Percentiles rank a stretch among this genome's conserved stretches.
phyloP scores from a whole-genome alignment of 495 filamentous ascomycete genomes.

The Penicillium canescens region DNA sequence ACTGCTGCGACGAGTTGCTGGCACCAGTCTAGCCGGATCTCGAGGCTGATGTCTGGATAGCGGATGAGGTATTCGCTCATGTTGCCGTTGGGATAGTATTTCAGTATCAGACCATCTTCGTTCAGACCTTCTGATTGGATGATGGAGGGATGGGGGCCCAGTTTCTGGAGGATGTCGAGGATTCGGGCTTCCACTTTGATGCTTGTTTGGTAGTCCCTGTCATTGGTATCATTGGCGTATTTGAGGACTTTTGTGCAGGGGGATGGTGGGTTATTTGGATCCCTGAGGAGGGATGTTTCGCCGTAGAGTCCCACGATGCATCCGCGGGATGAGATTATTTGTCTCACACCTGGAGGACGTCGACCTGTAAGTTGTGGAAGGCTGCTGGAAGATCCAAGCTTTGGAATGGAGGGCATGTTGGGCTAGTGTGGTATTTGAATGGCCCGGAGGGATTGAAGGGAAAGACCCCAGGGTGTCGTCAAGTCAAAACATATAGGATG shows the following conservation, averaged over 20 bases:
- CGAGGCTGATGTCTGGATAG: not conserved
- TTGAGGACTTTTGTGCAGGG: not conserved
- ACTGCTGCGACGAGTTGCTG: not conserved
- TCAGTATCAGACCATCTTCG: constrained; percentile 16
- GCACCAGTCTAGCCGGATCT: not conserved
- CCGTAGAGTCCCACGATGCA: too few relatives aligned
- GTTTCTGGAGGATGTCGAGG: constrained; percentile 13
- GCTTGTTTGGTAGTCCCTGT: not conserved
- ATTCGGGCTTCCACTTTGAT: constrained; percentile 18
- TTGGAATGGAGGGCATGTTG: too few relatives aligned
- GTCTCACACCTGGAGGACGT: too few relatives aligned
- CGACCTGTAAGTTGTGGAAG: too few relatives aligned
- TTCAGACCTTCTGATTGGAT: constrained; percentile 12
- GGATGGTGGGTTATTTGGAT: too few relatives aligned
- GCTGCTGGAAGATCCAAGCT: too few relatives aligned
- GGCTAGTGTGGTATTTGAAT: too few relatives aligned
- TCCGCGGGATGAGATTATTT: too few relatives aligned
- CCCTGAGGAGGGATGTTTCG: too few relatives aligned
- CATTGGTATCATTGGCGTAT: not conserved
- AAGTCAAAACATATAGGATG: too few relatives aligned
- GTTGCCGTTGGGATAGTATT: constrained; percentile 16
- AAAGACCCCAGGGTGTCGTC: too few relatives aligned
- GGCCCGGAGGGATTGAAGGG: too few relatives aligned
- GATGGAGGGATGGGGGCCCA: constrained; percentile 20
- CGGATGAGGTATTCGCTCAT: constrained; percentile 10